Base-by-base conservation (phyloP, 805 yeast species). In the Starmerella riodocensis region DNA sequence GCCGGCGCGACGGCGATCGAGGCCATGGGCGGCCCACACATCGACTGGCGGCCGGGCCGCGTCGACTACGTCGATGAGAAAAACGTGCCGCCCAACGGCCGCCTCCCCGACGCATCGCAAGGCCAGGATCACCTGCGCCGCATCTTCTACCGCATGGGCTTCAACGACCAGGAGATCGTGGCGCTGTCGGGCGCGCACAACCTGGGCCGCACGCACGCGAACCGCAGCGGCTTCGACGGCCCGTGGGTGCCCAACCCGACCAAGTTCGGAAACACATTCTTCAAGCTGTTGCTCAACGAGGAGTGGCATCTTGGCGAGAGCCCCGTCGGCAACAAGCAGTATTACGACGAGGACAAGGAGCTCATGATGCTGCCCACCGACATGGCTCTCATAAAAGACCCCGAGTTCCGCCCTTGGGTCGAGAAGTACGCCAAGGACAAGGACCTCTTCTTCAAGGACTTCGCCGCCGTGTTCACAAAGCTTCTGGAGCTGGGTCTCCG, bases 291-390 rank as follows among this genome's bases (percentile, higher is more conserved):
- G 21, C 48, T 69, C 41, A 52, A 56, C 46, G 81, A 71, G 50
- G 68, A 67, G 38, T 78, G 86, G 86, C 43, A 53, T 38, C 48
- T 48, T 39, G 55, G 55, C 34, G 61, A 57, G 46, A 55, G 58
- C 36, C 62, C 60, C 13, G 63, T 53, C 21, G 69, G 69, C n/a
- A 50, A 52, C 29, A 50, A 46, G 36, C 64, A 60, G 51, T 60
- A 47, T 48, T 56, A 60, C 47, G 63, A 63, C 45, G 73, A 69
- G 49, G 79, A 76, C 54, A 67, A 70, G 44, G 71, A 67, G 46
- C 69, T 80, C 49, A 83, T 84, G 93, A 84, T 84, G 94, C 61
- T 84, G 38, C 84, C 82, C 22, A 75, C 93, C 11, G 94, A 84
- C 55, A 67, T 75, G 68, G 74, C 82, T 13, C 61, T 80, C 32